phyloP scores from a whole-genome alignment of 2,329 filamentous ascomycete species.

The Alternaria arbusti region DNA sequence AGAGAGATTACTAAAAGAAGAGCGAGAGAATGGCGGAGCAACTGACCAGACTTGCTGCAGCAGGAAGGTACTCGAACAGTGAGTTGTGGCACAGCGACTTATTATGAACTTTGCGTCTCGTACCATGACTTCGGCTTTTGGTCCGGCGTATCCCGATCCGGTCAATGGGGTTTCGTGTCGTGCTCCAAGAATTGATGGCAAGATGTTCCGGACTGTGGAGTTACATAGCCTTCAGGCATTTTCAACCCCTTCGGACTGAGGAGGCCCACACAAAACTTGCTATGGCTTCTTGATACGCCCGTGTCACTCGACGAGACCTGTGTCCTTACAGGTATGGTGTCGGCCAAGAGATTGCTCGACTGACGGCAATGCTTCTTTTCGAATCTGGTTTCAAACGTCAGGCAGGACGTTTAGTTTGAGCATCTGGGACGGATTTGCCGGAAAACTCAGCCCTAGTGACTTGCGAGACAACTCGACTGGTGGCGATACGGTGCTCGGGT shows the following conservation, averaged over 20 bases:
- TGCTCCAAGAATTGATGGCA: slow-evolving; percentile 4
- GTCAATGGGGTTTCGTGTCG: slow-evolving; percentile 11
- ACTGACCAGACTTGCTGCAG: slow-evolving; percentile 42
- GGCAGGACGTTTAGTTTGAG: slow-evolving; percentile 34
- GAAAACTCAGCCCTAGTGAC: slow-evolving; percentile 23
- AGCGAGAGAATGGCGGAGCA: slow-evolving; percentile 20
- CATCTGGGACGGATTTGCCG: slow-evolving; percentile 19
- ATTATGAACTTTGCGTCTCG: slow-evolving; percentile 30
- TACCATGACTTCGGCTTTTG: slow-evolving; percentile 8
- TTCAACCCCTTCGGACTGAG: neutral
- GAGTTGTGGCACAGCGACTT: slow-evolving; percentile 21
- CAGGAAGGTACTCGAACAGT: slow-evolving; percentile 16
- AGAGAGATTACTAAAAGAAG: slow-evolving; percentile 25
- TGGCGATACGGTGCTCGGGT: neutral
- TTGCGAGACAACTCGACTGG: slow-evolving; percentile 8
- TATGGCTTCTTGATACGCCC: slow-evolving; percentile 9
- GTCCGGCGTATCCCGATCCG: slow-evolving; percentile 9
- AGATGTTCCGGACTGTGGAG: neutral
- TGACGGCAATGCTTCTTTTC: slow-evolving; percentile 29
- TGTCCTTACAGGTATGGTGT: slow-evolving; percentile 26
- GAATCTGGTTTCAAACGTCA: slow-evolving; percentile 36
- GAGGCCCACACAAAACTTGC: neutral
- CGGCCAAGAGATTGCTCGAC: slow-evolving; percentile 31
- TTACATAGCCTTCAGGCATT: slow-evolving; percentile 13
- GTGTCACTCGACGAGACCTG: slow-evolving; percentile 15